Conservation (phyloP, 2,329 filamentous ascomycete species). For the Botrytis fabae region DNA sequence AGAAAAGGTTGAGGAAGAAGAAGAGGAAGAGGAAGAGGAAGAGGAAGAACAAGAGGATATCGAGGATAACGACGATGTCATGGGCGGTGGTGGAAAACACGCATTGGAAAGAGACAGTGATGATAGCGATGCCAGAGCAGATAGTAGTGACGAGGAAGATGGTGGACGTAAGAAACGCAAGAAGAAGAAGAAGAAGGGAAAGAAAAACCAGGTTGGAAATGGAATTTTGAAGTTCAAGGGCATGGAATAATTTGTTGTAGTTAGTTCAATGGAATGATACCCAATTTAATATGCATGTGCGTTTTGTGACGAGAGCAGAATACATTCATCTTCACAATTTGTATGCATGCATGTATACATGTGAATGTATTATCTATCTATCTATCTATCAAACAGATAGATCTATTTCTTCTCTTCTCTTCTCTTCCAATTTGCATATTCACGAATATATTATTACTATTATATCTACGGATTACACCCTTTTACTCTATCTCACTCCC, state of each 20-base stretch:
- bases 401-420: neutral
- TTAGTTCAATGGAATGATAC: constrained; percentile 12
- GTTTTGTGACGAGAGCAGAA: neutral
- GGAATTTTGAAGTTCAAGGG: constrained; percentile 40
- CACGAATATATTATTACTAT: too few species aligned
- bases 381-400: neutral
- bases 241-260: constrained; percentile 31
- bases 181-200: constrained; percentile 40
- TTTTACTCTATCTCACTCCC: too few species aligned
- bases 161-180: constrained; percentile 36
- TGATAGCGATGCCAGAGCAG: constrained; percentile 45
- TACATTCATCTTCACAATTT: neutral
- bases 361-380: neutral
- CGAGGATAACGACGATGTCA: constrained; percentile 45
- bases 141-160: constrained; percentile 44
- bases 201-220: constrained; percentile 38
- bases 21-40: constrained; percentile 47
- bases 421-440: too few species aligned
- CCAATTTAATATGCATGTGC: neutral
- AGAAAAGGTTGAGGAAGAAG: constrained; percentile 60
- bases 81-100: constrained; percentile 39
- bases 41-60: constrained; percentile 49
- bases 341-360: neutral
- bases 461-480: too few species aligned
- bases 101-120: constrained; percentile 31